Evolutionary conservation across 164 flowering plant genomes (phyloP).

Genomic region (Piper longum): DNA sequence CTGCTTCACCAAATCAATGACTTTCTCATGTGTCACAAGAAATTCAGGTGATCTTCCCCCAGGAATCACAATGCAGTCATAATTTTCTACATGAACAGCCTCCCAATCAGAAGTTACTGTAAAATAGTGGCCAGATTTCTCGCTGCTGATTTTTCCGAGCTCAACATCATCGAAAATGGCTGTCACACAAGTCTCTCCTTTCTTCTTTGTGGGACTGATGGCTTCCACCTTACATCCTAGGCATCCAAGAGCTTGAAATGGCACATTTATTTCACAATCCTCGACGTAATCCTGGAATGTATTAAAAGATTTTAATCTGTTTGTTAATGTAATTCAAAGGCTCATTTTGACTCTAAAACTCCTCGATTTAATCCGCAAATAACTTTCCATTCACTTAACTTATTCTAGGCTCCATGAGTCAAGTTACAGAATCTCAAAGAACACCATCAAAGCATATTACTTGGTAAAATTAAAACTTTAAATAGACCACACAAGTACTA

Average conservation of each 20-base stretch:
- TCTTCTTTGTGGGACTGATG: constrained; percentile 13
- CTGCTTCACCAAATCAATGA: constrained; percentile 17
- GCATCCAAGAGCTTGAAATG: constrained; percentile 18
- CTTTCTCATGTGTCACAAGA: constrained; percentile 21
- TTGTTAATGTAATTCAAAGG: too few species aligned
- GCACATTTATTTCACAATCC: constrained; percentile 22
- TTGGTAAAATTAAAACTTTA: too few species aligned
- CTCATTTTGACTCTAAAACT: too few species aligned
- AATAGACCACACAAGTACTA: too few species aligned
- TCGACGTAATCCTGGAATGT: constrained; percentile 16
- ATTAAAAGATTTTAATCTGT: not conserved
- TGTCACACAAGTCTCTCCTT: constrained; percentile 19
- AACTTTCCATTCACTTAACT: too few species aligned
- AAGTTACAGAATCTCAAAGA: too few species aligned
- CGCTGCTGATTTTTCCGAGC: constrained; percentile 18
- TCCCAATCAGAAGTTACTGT: constrained; percentile 11
- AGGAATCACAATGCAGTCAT: constrained; percentile 22
- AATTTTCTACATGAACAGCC: constrained; percentile 13
- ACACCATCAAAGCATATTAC: too few species aligned
- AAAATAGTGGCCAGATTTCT: constrained; percentile 20
- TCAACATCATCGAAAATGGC: constrained; percentile 15
- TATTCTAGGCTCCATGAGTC: too few species aligned
- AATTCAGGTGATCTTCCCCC: constrained; percentile 25
- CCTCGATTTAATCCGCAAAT: too few species aligned
- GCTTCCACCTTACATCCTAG: constrained; percentile 20